Evolutionary conservation across 768 basidiomycete genomes (phyloP).

Genomic region (Tylopilus sp.): DNA sequence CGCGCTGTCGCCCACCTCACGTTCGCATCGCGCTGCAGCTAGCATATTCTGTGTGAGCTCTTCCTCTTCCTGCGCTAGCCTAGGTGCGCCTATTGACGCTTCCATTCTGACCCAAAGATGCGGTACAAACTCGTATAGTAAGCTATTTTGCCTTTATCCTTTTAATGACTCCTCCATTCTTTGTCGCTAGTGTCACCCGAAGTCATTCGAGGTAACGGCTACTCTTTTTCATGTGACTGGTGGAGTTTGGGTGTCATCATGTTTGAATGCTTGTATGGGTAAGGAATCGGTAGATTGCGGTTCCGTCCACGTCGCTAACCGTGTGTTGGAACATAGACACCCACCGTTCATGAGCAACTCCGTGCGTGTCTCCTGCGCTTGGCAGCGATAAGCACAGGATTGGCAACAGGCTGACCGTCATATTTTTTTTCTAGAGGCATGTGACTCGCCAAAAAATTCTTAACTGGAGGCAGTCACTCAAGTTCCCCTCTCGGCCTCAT

Average conservation of each 20-base stretch:
- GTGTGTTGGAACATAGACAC: constrained; percentile 49
- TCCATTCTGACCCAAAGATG: constrained; percentile 50
- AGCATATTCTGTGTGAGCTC: constrained; percentile 82
- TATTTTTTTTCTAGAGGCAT: constrained; percentile 58
- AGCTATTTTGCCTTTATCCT: constrained; percentile 34
- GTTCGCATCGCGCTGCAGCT: constrained; percentile 44
- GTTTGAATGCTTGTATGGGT: constrained; percentile 95
- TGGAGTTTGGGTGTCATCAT: constrained; percentile 98
- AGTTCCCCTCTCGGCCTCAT: constrained; percentile 80
- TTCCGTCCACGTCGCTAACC: constrained; percentile 26
- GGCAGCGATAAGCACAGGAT: constrained; percentile 19
- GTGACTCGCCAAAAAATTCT: constrained; percentile 96
- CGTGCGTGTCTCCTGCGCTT: constrained; percentile 42
- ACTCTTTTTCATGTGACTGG: constrained; percentile 95
- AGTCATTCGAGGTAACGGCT: constrained; percentile 88
- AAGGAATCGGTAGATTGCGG: constrained; percentile 34
- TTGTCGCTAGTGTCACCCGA: constrained; percentile 74
- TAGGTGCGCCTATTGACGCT: constrained; percentile 17
- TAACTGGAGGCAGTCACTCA: constrained; percentile 88
- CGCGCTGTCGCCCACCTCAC: constrained; percentile 23
- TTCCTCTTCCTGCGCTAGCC: constrained; percentile 16
- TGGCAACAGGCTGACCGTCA: constrained; percentile 13
- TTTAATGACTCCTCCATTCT: constrained; percentile 25
- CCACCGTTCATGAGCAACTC: constrained; percentile 96
- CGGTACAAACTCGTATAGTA: constrained; percentile 85